phyloP scores from a whole-genome alignment of 345 rosid species.

The Citrus maxima region DNA sequence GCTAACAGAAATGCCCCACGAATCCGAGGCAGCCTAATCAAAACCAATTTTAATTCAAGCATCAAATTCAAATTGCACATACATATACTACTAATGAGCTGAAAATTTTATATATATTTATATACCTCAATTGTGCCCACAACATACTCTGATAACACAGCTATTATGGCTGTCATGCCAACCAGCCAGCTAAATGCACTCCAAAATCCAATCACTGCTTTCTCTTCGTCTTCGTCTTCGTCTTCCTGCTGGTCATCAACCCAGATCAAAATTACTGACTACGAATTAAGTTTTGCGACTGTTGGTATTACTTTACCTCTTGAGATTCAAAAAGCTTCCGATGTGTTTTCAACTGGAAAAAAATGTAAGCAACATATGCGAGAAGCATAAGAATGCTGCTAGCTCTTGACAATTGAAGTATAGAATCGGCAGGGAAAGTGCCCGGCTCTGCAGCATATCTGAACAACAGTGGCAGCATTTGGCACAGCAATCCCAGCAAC shows the following conservation, averaged over 20 bases:
- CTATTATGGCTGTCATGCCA: constrained; percentile 71
- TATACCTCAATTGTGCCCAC: constrained; percentile 91
- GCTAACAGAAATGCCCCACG: constrained; percentile 87
- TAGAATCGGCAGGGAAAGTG: constrained; percentile 20
- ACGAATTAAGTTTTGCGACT: background rate
- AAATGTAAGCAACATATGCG: constrained; percentile 68
- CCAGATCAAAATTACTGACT: background rate
- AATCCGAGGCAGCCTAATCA: constrained; percentile 70
- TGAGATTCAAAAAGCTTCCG: constrained; percentile 54
- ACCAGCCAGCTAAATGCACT: constrained; percentile 72
- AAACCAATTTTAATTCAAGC: background rate
- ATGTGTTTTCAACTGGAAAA: constrained; percentile 86
- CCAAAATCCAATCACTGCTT: constrained; percentile 79
- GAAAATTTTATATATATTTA: background rate
- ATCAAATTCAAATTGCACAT: background rate
- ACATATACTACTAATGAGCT: background rate
- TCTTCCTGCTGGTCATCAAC: constrained; percentile 19
- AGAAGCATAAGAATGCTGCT: constrained; percentile 84
- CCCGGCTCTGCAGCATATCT: constrained; percentile 38
- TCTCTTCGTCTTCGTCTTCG: constrained; percentile 63
- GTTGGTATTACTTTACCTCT: constrained; percentile 28
- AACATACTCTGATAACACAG: constrained; percentile 77
- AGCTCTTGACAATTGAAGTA: constrained; percentile 66
- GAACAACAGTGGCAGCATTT: constrained; percentile 65
- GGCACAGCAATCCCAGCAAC: constrained; percentile 73